Percentiles rank a stretch among this genome's conserved stretches.
Evolutionary conservation across 1,284 basidiomycete genomes (phyloP).

Genomic region (Stereum hirsutum): DNA sequence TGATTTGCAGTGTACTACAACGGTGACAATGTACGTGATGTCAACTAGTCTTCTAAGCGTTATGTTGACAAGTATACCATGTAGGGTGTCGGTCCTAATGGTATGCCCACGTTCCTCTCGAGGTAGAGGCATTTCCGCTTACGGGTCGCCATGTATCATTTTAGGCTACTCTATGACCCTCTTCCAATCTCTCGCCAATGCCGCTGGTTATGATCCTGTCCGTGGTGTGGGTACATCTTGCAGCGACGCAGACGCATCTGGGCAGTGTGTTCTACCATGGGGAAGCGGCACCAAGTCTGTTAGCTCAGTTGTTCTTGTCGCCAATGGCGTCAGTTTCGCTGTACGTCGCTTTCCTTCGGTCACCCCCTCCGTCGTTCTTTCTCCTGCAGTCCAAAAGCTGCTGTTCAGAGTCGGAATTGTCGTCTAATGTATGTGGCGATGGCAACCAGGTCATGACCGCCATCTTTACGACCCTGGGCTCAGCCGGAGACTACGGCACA

Average conservation of each 20-base stretch:
- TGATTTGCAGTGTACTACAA: constrained; percentile 55
- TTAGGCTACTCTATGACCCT: constrained; percentile 56
- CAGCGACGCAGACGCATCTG: constrained; percentile 38
- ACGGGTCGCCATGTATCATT: background rate
- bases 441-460: constrained; percentile 54
- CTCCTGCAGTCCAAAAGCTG: no score
- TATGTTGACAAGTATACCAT: background rate
- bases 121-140: no score
- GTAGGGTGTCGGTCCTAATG: constrained; percentile 48
- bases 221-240: constrained; percentile 62
- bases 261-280: constrained; percentile 70
- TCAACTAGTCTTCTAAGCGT: constrained; percentile 1
- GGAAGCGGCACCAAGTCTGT: constrained; percentile 59
- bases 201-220: constrained; percentile 61
- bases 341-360: no score
- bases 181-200: constrained; percentile 62
- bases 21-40: constrained; percentile 50
- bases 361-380: no score
- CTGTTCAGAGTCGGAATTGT: no score
- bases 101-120: no score
- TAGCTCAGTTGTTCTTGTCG: constrained; percentile 64
- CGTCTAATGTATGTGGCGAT: background rate
- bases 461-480: constrained; percentile 77
- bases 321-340: constrained; percentile 72
- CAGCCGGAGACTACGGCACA: constrained; percentile 72